Evolutionary conservation across 2,329 filamentous ascomycete genomes (phyloP).

Genomic region (Talaromyces albobiverticillius): DNA sequence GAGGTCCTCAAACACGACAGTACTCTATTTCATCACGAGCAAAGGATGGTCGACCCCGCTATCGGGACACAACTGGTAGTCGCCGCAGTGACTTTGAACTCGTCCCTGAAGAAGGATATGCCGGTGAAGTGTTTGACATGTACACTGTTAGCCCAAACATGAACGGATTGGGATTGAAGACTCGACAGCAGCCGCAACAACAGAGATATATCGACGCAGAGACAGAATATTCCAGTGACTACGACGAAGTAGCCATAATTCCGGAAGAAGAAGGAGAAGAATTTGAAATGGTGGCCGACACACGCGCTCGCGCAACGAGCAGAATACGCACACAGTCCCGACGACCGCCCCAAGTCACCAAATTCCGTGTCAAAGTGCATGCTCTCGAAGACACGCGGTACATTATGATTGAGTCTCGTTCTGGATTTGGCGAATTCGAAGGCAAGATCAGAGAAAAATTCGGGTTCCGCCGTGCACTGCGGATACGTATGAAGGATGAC

Average conservation of each 20-base stretch:
- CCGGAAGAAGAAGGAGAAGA: constrained; percentile 72
- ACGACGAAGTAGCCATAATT: constrained; percentile 57
- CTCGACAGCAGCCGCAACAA: constrained; percentile 34
- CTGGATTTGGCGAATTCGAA: constrained; percentile 74
- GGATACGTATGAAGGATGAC: constrained; percentile 88
- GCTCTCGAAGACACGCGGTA: constrained; percentile 82
- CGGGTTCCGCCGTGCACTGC: constrained; percentile 58
- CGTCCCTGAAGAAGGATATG: constrained; percentile 30
- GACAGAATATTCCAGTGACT: constrained; percentile 52
- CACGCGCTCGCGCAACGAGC: background rate
- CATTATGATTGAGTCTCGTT: constrained; percentile 73
- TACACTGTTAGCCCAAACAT: constrained; percentile 57
- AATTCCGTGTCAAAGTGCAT: constrained; percentile 90
- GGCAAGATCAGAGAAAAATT: constrained; percentile 85
- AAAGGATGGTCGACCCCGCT: constrained; percentile 26
- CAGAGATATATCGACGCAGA: constrained; percentile 73
- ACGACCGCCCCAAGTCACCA: constrained; percentile 60
- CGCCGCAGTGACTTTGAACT: constrained; percentile 28
- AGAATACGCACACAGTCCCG: constrained; percentile 29
- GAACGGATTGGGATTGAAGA: constrained; percentile 35
- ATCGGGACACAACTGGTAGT: constrained; percentile 32
- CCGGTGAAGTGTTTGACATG: constrained; percentile 59
- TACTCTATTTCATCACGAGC: constrained; percentile 25
- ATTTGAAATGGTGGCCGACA: constrained; percentile 70
- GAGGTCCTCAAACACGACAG: constrained; percentile 40